Evolutionary conservation across 2,329 filamentous ascomycete genomes (phyloP), one percentile per base, ranked within the genome.

Genomic region (Alternaria brassicicola): DNA sequence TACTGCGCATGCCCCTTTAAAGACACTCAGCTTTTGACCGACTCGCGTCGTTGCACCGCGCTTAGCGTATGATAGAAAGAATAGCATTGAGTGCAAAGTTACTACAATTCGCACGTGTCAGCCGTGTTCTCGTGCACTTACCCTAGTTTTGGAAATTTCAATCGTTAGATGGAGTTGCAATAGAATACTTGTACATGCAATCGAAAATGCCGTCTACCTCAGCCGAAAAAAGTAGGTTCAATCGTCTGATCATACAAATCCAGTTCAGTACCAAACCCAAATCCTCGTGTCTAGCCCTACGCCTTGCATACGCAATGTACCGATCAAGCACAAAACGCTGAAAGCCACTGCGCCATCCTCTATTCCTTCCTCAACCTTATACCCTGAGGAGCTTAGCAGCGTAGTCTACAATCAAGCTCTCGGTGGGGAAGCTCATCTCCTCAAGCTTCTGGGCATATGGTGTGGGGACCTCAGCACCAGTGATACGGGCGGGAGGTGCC

Each of bases 401-500:
- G 78, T 95, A 94, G 71, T 90, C 84, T 79, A 92, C 89, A 76
- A 99, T 97, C 71, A 96, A 84, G 66, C 88, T 80, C 83, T 97
- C 92, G 68, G 89, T 91, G 49, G 95, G 95, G 89, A 99, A 99
- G 73, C 85, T 85, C 92, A 99, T 90, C 81, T 95, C 88, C 86
- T 99, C 95, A 57, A 99, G 86, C 78, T 92, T 91, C 80, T 89
- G 85, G 58, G 95, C 94, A 78, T 99, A 98, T 35, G 95, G 95
- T 7, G 95, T 99, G 48, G 95, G 95, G 12, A 99, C 95, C 79
- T 99, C 95, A 66, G 95, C 94, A 78, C 95, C 95, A 59, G 95
- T 98, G 74, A 99, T 88, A 79, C 95, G 89, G 80, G 94, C 90
- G 62, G 93, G 95, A 46, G 95, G 95, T 55, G 93, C 92, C 75